Evolutionary conservation across 495 filamentous ascomycete species (phyloP).

Genomic region (Margaritispora aquatica): DNA sequence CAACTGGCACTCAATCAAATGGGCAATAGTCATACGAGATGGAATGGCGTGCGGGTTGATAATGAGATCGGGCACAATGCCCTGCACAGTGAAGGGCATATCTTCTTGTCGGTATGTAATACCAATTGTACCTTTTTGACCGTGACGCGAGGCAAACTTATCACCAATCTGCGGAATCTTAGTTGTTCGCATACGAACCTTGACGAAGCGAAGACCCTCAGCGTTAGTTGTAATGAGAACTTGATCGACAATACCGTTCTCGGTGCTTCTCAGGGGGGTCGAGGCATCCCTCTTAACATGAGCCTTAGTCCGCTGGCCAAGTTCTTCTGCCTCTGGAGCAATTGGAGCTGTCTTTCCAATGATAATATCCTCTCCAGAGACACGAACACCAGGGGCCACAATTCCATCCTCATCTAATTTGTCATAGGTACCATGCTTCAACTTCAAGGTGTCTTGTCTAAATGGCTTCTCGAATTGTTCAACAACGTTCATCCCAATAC

Average conservation of each 20-base stretch:
- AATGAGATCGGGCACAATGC: constrained; percentile 89
- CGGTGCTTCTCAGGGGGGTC: constrained; percentile 88
- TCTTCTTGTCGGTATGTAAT: constrained; percentile 96
- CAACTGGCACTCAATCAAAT: constrained; percentile 97
- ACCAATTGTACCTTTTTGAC: constrained; percentile 98
- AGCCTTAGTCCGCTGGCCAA: constrained; percentile 80
- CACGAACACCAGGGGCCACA: constrained; percentile 84
- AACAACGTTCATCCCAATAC: constrained; percentile 79
- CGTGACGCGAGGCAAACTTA: constrained; percentile 98
- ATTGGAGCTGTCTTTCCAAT: constrained; percentile 98
- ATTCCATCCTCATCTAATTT: constrained; percentile 96
- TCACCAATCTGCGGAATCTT: constrained; percentile 98
- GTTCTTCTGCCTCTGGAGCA: constrained; percentile 83
- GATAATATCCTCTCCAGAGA: constrained; percentile 97
- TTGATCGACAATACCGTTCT: constrained; percentile 92
- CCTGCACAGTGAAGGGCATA: constrained; percentile 95
- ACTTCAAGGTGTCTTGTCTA: constrained; percentile 74
- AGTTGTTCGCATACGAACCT: constrained; percentile 93
- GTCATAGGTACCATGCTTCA: constrained; percentile 96
- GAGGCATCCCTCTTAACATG: constrained; percentile 94
- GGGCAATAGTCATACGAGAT: constrained; percentile 99
- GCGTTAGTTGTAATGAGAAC: constrained; percentile 91
- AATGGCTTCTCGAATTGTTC: constrained; percentile 94
- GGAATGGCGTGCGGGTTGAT: constrained; percentile 99
- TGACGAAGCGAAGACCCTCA: constrained; percentile 85